A percentile compares a stretch with the other conserved stretches of the same genome.
Conservation (phyloP, 2,329 filamentous ascomycete species). For the Mollisia scopiformis region DNA sequence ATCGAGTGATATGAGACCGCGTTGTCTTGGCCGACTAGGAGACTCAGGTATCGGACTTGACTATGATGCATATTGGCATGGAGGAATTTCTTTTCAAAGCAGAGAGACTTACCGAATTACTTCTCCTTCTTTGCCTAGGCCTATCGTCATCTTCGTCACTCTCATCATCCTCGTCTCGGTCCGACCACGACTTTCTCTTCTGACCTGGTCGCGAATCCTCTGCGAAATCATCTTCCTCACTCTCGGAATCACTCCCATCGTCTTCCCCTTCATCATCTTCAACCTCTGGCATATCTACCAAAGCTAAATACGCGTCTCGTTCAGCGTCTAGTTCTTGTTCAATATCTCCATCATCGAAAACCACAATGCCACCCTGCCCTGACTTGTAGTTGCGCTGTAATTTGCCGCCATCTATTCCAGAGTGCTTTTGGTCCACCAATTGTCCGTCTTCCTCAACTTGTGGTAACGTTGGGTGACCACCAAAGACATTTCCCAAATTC, state of each 20-base stretch:
- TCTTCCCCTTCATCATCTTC: constrained; percentile 63
- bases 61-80: constrained; percentile 41
- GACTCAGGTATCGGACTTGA: constrained; percentile 69
- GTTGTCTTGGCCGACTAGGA: constrained; percentile 60
- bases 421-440: constrained; percentile 50
- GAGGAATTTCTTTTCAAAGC: background rate
- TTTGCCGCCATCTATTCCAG: constrained; percentile 73
- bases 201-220: constrained; percentile 58
- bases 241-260: constrained; percentile 50
- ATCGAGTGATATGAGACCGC: constrained; percentile 60
- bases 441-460: constrained; percentile 47
- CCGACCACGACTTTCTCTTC: constrained; percentile 82
- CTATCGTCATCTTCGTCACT: constrained; percentile 71
- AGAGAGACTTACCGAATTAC: constrained; percentile 73
- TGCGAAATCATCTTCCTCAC: constrained; percentile 55
- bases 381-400: constrained; percentile 74
- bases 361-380: constrained; percentile 84
- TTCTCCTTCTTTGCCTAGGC: constrained; percentile 79
- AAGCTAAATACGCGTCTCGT: constrained; percentile 79
- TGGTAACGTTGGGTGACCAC: constrained; percentile 60
- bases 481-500: constrained; percentile 94
- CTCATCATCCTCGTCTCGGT: constrained; percentile 68
- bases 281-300: constrained; percentile 87
- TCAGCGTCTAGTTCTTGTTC: constrained; percentile 78
- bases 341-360: constrained; percentile 96